A percentile compares a stretch with the other conserved stretches of the same genome.
These are phyloP conservation scores for Lecanicillium sp. DNA, from an alignment of 2,329 filamentous ascomycete genomes.

Conservation along the genomic window DNA sequence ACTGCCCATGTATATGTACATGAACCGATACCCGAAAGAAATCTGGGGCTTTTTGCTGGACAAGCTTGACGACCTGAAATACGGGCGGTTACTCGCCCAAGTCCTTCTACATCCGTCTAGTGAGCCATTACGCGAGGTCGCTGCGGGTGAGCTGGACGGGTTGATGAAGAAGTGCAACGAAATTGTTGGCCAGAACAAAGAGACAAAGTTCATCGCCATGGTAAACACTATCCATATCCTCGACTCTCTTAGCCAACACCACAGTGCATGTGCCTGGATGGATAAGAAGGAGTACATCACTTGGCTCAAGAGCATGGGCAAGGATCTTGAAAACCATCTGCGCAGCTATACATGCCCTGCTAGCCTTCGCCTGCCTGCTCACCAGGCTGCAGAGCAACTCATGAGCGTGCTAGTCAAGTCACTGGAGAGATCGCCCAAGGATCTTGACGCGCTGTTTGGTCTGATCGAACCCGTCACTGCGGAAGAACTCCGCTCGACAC, in stretches of 20 bases:
- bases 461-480: slow-evolving; percentile 77
- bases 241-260: slow-evolving; percentile 64
- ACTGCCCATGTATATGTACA: slow-evolving; percentile 79
- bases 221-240: slow-evolving; percentile 86
- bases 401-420: slow-evolving; percentile 80
- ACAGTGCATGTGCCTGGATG: slow-evolving; percentile 62
- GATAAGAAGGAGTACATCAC: slow-evolving; percentile 52
- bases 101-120: slow-evolving; percentile 71
- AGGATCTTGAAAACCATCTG: slow-evolving; percentile 69
- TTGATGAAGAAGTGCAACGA: slow-evolving; percentile 63
- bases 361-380: slow-evolving; percentile 70
- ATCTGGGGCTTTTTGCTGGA: slow-evolving; percentile 73
- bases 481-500: slow-evolving; percentile 70
- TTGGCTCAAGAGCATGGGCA: slow-evolving; percentile 60
- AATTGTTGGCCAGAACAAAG: slow-evolving; percentile 54
- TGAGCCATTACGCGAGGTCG: slow-evolving; percentile 62
- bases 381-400: slow-evolving; percentile 82
- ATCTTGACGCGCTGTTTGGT: slow-evolving; percentile 76
- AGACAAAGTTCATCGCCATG: slow-evolving; percentile 59
- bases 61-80: slow-evolving; percentile 74
- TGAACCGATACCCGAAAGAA: slow-evolving; percentile 88
- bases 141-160: slow-evolving; percentile 63
- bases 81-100: slow-evolving; percentile 86
- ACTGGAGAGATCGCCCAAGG: slow-evolving; percentile 63
- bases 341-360: slow-evolving; percentile 61